A percentile compares a stretch with the other conserved stretches of the same genome.
phyloP scores from a whole-genome alignment of 1,284 basidiomycete species.

The Rhodotorula sp. region DNA sequence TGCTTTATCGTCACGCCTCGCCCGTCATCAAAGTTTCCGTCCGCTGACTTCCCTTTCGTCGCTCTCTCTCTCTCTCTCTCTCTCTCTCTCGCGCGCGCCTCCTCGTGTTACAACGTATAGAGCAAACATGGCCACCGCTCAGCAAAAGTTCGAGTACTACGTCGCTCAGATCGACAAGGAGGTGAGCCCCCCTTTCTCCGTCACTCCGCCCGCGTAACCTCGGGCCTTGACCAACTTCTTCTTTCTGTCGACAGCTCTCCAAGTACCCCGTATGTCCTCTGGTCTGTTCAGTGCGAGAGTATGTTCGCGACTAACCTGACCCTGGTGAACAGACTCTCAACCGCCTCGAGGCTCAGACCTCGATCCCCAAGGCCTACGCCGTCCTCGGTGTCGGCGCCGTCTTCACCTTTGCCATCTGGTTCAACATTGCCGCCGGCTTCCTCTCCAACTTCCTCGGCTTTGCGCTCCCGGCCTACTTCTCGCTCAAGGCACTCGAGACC shows the following conservation, averaged over 20 bases:
- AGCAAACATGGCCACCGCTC: conserved; percentile 37
- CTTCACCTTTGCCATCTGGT: conserved; percentile 60
- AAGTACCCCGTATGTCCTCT: conserved; percentile 67
- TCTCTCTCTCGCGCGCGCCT: too few species aligned
- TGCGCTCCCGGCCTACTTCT: conserved; percentile 78
- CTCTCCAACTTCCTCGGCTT: conserved; percentile 81
- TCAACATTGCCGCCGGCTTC: conserved; percentile 75
- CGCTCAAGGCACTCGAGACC: conserved; percentile 76
- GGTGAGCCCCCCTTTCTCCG: conserved; percentile 18
- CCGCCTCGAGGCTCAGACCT: conserved; percentile 81
- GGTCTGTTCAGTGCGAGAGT: too few species aligned
- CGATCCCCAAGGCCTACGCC: conserved; percentile 88
- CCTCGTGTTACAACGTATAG: background rate
- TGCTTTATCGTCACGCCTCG: too few species aligned
- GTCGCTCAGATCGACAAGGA: conserved; percentile 45
- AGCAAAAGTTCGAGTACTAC: conserved; percentile 46
- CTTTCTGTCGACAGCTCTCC: conserved; percentile 60
- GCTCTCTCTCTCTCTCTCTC: too few species aligned
- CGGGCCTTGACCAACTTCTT: background rate
- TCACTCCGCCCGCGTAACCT: background rate
- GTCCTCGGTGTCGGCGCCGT: conserved; percentile 71
- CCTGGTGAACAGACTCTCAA: conserved; percentile 57
- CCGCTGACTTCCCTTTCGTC: too few species aligned
- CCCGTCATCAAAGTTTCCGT: too few species aligned
- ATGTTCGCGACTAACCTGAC: conserved; percentile 11